Percentiles rank a stretch among this genome's conserved stretches.
These are phyloP conservation scores for Mariannaea elegans DNA, from an alignment of 2,329 filamentous ascomycete species.

Conservation along the genomic window DNA sequence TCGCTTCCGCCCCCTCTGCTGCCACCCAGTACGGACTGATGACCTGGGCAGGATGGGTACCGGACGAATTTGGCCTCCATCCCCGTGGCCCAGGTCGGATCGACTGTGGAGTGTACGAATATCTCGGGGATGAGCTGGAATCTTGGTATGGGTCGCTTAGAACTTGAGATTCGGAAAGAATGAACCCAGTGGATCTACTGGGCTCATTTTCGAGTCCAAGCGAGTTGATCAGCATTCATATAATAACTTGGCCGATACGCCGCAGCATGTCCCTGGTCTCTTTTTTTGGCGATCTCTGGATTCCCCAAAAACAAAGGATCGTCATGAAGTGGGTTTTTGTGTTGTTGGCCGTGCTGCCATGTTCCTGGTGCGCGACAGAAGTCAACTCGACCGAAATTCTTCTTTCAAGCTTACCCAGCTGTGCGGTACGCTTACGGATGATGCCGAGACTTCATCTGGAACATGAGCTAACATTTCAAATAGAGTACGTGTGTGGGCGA, in stretches of 20 bases:
- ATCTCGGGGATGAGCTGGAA: conserved; percentile 5
- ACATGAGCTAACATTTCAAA: conserved; percentile 19
- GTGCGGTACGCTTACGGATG: conserved; percentile 25
- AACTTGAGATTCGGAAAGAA: not conserved
- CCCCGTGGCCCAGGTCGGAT: conserved; percentile 1
- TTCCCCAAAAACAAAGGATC: conserved; percentile 11
- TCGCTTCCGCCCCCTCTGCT: not conserved
- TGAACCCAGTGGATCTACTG: not conserved
- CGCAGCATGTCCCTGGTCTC: conserved; percentile 6
- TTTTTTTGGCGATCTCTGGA: conserved; percentile 18
- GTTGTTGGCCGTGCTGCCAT: conserved; percentile 31
- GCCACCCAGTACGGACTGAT: conserved; percentile 2
- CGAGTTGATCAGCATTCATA: conserved; percentile 2
- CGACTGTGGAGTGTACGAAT: not conserved
- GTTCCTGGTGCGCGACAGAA: conserved; percentile 14
- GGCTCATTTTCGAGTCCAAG: not conserved
- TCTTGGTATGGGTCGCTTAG: not conserved
- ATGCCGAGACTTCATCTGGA: not conserved
- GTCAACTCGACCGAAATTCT: conserved; percentile 25
- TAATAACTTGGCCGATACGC: conserved; percentile 4
- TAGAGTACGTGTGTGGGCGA: conserved; percentile 27
- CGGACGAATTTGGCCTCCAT: conserved; percentile 2
- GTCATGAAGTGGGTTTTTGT: conserved; percentile 38
- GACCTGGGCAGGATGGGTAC: conserved; percentile 5
- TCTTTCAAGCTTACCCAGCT: conserved; percentile 27